phyloP scores from a whole-genome alignment of 202 grass and related monocot species.

The Panicum virgatum region DNA sequence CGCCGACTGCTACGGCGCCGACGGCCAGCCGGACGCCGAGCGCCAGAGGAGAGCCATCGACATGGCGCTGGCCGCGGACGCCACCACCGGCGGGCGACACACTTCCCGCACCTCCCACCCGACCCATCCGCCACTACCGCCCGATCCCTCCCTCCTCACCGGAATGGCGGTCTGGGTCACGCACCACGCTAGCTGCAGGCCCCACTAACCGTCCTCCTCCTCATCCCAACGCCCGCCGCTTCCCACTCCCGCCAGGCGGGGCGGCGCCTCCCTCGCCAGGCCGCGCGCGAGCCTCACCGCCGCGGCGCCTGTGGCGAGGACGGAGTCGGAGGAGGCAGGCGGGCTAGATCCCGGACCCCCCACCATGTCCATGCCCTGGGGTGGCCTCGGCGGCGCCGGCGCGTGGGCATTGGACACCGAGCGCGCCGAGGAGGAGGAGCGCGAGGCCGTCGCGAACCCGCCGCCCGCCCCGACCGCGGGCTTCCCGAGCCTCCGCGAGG shows the following conservation, averaged over 20 bases:
- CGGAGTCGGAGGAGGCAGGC: slow-evolving; percentile 35
- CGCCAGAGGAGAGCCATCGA: slow-evolving; percentile 44
- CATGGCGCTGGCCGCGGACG: slow-evolving; percentile 26
- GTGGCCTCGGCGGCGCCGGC: slow-evolving; percentile 68
- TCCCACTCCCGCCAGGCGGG: not conserved
- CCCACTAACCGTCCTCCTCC: not conserved
- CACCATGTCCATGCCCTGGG: slow-evolving; percentile 68
- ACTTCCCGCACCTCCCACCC: not conserved
- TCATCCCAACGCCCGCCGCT: not conserved
- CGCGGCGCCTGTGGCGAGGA: slow-evolving; percentile 31
- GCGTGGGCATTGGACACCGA: slow-evolving; percentile 87
- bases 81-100: slow-evolving; percentile 20
- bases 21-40: slow-evolving; percentile 41
- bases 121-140: not conserved
- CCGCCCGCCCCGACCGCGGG: slow-evolving; percentile 7
- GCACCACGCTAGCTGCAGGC: not conserved
- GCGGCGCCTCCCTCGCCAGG: not conserved
- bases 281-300: slow-evolving; percentile 48
- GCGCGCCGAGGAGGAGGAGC: slow-evolving; percentile 72
- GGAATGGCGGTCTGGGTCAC: slow-evolving; percentile 41
- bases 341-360: slow-evolving; percentile 29
- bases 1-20: slow-evolving; percentile 55
- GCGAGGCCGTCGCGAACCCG: slow-evolving; percentile 7
- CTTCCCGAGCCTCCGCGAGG: slow-evolving; percentile 71
- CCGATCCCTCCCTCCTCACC: not conserved